Evolutionary conservation across 1,139 yeast species (phyloP).

Genomic region (Scheffersomyces segobiensis): DNA sequence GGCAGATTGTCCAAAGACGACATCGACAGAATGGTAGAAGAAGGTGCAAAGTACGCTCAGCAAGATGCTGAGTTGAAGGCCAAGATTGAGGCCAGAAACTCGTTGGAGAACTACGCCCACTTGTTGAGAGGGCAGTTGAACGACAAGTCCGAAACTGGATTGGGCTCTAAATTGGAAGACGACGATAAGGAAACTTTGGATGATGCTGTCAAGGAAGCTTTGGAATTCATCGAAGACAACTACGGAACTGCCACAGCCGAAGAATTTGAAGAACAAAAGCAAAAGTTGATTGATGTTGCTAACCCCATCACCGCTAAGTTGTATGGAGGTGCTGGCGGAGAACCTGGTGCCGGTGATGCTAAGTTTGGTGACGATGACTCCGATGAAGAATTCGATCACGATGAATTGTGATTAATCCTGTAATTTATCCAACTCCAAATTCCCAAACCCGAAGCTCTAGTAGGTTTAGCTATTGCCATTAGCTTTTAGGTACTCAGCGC

Average conservation of each 20-base stretch:
- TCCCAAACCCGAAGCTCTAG: background rate
- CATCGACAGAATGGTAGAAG: conserved; percentile 92
- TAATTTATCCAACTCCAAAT: background rate
- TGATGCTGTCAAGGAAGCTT: conserved; percentile 85
- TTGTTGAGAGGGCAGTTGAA: conserved; percentile 55
- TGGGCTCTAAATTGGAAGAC: conserved; percentile 78
- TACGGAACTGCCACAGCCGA: conserved; percentile 85
- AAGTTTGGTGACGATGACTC: conserved; percentile 56
- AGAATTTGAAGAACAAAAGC: conserved; percentile 92
- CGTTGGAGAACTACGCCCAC: conserved; percentile 50
- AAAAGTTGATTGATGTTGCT: conserved; percentile 78
- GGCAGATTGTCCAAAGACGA: conserved; percentile 94
- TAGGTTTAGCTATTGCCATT: background rate
- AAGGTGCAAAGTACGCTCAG: conserved; percentile 87
- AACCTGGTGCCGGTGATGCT: conserved; percentile 40
- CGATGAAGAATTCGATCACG: conserved; percentile 66
- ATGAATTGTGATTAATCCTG: conserved; percentile 37
- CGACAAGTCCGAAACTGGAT: conserved; percentile 61
- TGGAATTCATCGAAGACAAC: conserved; percentile 89
- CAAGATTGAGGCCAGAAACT: conserved; percentile 67
- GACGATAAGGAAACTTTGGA: conserved; percentile 89
- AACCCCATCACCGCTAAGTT: conserved; percentile 92
- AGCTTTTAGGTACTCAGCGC: background rate
- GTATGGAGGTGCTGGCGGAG: conserved; percentile 60
- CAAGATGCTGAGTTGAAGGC: conserved; percentile 81